phyloP scores from a whole-genome alignment of 441 rosid species.

The Erodium texanum region DNA sequence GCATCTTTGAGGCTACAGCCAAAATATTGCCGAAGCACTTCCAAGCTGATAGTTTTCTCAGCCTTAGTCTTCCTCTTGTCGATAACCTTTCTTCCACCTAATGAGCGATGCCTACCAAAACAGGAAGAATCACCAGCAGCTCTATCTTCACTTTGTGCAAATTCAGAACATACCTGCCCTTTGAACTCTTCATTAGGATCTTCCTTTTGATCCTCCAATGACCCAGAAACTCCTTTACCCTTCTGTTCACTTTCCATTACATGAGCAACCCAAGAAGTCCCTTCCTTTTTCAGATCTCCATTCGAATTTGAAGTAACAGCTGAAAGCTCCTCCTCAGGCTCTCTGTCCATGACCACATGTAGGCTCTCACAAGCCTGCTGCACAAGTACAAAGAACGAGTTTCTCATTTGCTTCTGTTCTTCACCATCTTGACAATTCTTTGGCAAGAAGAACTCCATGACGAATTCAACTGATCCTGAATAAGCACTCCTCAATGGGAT shows the following conservation, averaged over 20 bases:
- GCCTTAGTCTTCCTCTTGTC: constrained; percentile 51
- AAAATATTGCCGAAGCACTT: constrained; percentile 62
- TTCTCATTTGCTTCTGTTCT: constrained; percentile 38
- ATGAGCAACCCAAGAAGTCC: constrained; percentile 41
- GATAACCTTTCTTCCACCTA: constrained; percentile 31
- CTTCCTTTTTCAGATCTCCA: constrained; percentile 22
- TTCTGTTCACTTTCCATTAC: constrained; percentile 39
- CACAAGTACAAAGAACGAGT: constrained; percentile 32
- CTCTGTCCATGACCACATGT: constrained; percentile 34
- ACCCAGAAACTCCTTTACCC: constrained; percentile 38
- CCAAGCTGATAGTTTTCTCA: constrained; percentile 64
- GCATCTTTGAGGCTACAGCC: constrained; percentile 89
- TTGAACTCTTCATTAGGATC: constrained; percentile 50
- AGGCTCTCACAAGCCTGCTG: constrained; percentile 45
- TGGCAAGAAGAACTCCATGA: constrained; percentile 66
- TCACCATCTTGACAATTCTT: constrained; percentile 38
- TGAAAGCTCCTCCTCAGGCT: constrained; percentile 34
- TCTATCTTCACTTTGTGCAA: constrained; percentile 20
- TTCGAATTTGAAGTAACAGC: constrained; percentile 21
- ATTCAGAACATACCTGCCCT: constrained; percentile 21
- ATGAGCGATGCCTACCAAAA: constrained; percentile 22
- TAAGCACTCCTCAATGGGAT: constrained; percentile 41
- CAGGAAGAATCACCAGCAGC: constrained; percentile 24
- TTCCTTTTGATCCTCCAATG: constrained; percentile 50
- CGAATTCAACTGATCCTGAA: constrained; percentile 44